These are phyloP conservation scores for Pseudogymnoascus sp. DNA, from an alignment of 2,329 filamentous ascomycete genomes.

Conservation along the genomic window DNA sequence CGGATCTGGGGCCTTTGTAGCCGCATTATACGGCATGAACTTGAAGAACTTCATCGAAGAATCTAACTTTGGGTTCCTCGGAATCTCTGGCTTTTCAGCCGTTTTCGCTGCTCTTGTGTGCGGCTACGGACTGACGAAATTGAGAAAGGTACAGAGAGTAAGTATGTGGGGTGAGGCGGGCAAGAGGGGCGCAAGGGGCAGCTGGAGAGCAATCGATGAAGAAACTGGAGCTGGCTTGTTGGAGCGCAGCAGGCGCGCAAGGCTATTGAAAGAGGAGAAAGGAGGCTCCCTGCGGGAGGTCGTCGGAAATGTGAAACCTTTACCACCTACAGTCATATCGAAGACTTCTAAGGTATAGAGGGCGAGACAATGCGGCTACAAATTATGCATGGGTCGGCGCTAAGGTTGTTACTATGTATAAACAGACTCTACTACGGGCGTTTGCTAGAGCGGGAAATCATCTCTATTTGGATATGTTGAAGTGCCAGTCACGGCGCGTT, in stretches of 20 bases:
- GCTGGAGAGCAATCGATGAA: conserved; percentile 18
- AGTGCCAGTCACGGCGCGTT: background rate
- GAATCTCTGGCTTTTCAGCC: conserved; percentile 63
- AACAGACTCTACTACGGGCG: conserved; percentile 1
- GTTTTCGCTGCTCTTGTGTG: conserved; percentile 70
- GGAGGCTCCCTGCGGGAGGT: background rate
- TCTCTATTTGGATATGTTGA: background rate
- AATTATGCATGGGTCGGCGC: background rate
- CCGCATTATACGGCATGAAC: conserved; percentile 99
- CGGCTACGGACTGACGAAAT: conserved; percentile 72
- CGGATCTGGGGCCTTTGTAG: conserved; percentile 87
- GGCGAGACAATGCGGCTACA: background rate
- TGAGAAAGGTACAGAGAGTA: conserved; percentile 79
- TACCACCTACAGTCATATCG: conserved; percentile 5
- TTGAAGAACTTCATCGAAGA: conserved; percentile 98
- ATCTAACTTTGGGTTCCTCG: conserved; percentile 74
- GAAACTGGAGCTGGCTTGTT: conserved; percentile 17
- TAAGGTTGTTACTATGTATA: conserved; percentile 3
- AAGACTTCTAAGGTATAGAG: background rate
- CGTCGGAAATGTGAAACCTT: background rate
- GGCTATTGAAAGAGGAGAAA: conserved; percentile 10
- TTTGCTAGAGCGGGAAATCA: conserved; percentile 2
- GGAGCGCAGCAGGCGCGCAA: conserved; percentile 22
- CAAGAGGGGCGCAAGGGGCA: conserved; percentile 18
- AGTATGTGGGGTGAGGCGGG: conserved; percentile 57